These are phyloP conservation scores for Globisporangium spinosum DNA, from an alignment of 352 stramenopile genomes.

Conservation along the genomic window DNA sequence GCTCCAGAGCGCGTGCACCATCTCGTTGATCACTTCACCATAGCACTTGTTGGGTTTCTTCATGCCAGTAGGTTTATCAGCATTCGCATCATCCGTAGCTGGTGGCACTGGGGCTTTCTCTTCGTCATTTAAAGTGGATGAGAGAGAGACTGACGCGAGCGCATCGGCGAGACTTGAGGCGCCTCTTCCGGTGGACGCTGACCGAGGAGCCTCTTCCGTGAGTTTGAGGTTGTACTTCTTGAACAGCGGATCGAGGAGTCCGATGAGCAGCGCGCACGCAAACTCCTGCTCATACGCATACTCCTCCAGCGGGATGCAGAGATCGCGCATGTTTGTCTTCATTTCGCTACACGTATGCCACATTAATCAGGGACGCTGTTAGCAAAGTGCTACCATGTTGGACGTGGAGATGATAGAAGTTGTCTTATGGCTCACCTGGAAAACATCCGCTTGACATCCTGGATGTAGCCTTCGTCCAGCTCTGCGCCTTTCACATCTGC, in stretches of 20 bases:
- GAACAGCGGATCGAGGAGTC: constrained; percentile 62
- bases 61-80: neutral
- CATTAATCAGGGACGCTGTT: neutral
- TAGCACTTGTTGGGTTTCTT: constrained; percentile 40
- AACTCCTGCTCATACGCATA: constrained; percentile 84
- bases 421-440: constrained; percentile 21
- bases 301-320: constrained; percentile 80
- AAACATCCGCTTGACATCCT: constrained; percentile 59
- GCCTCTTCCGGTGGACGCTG: neutral
- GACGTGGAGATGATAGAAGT: neutral
- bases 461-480: constrained; percentile 70
- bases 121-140: neutral
- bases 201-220: constrained; percentile 3
- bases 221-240: constrained; percentile 68
- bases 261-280: constrained; percentile 61
- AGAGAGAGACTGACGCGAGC: constrained; percentile 3
- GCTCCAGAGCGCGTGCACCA: constrained; percentile 68
- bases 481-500: constrained; percentile 35
- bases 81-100: neutral
- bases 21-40: constrained; percentile 62
- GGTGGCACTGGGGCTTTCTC: constrained; percentile 5
- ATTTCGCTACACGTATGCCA: constrained; percentile 55
- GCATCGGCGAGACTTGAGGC: constrained; percentile 8
- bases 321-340: constrained; percentile 78
- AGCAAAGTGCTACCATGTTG: neutral